Evolutionary conservation across 2,329 filamentous ascomycete genomes (phyloP), one percentile per base, ranked within the genome.

Genomic region (Fusarium guadeloupense): DNA sequence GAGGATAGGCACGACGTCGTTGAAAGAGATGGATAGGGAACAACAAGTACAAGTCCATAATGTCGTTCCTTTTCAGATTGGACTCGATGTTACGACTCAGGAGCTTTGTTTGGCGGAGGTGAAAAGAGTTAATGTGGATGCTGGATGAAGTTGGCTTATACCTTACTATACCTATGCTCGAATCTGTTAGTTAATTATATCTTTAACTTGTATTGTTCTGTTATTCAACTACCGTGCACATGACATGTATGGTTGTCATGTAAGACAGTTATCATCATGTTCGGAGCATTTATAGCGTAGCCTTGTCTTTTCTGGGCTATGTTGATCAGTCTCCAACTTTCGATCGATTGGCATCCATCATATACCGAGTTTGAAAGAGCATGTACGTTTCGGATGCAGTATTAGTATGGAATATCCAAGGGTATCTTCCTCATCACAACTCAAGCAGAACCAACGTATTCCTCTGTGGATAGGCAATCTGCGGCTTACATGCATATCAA

Each of bases 11-110:
- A 20, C 31, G 40, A 34, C 47, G 42, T 30, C 4, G 25, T 16
- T 19, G 34, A 46, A 42, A 43, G 53, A 48, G 41, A 47, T 40
- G 37, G 49, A 54, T 53, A n/a, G 53, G 39, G 61, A 62, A 37
- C 35, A 46, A 48, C 25, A 41, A 54, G 52, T 37, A 19, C 30
- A 41, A 30, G 10, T 17, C 25, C 17, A 42, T 30, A 23, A 30
- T 54, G n/a, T n/a, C n/a, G n/a, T n/a, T n/a, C 51, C 17, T 45
- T 20, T 52, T 48, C n/a, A 30, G 21, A 30, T n/a, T 21, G 21
- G 45, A 16, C 23, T 25, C 10, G 23, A 25, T 25, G 7, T 37
- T 26, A 38, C 33, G 16, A 34, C 37, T 45, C 14, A 25, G 6
- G 25, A 6, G 33, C 7, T 40, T 10, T 19, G 21, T 34, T 28